Base-by-base conservation (phyloP, 345 rosid species). In the Gynandropsis gynandra region DNA sequence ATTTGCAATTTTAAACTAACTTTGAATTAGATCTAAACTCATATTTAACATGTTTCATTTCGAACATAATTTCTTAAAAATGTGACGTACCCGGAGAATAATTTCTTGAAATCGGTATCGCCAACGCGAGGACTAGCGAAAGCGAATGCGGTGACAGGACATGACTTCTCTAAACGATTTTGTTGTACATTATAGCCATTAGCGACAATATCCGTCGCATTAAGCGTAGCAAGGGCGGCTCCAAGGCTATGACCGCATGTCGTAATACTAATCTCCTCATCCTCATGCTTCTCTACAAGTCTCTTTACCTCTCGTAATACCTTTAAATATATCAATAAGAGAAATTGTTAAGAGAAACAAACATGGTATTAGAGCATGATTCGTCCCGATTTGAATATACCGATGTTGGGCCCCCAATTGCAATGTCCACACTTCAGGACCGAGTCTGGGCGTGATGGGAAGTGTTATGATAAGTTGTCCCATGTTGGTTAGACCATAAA, bases 91-190 rank as follows among this genome's bases (percentile, higher is more conserved):
- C 68, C 59, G 0, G 69, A 49, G 63, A 78, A 78, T 8, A 61
- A 55, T 20, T 66, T 61, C 47, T 62, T 54, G 66, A 79, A 89
- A 45, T 57, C 60, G 4, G 77, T 47, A 60, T 76, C 76, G 0
- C 90, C 88, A 10, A 87, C 86, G 40, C 78, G 80, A 12, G 92
- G 95, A 60, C 92, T 70, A 7, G 78, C 88, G 32, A 76, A 80
- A 19, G 75, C 66, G 17, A 82, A 56, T 41, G 80, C 80, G 6
- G 82, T 78, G 43, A 82, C 95, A 0, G 64, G 80, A 56, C 52
- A 74, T 13, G 65, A 16, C 41, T 67, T 36, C 18, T 59, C 67
- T 36, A 35, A 41, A 3, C 37, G 66, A n/a, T 40, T 64, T 56
- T 63, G 17, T 13, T 76, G 63, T 47, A 42, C 65, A 68, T 86